These are phyloP conservation scores for Royoungia palumana DNA, from an alignment of 768 basidiomycete genomes.

Conservation along the genomic window DNA sequence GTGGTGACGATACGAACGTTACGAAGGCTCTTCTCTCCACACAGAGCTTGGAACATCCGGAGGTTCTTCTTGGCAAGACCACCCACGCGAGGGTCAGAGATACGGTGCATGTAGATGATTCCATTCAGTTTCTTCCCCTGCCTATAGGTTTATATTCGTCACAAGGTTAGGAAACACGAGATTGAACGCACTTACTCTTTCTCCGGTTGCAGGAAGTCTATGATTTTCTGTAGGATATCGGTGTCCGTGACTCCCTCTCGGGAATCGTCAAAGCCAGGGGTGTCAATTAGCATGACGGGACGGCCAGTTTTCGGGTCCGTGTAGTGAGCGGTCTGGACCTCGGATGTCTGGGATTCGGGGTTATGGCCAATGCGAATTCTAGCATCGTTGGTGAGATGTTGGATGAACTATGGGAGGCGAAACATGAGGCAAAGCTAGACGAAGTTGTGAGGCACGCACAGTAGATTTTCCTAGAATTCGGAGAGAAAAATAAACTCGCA, in stretches of 20 bases:
- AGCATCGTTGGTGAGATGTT: slow-evolving; percentile 1
- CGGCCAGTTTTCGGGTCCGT: no score
- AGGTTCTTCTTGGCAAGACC: slow-evolving; percentile 41
- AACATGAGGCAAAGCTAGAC: not conserved
- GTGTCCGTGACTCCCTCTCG: no score
- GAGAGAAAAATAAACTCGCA: not conserved
- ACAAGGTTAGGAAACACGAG: not conserved
- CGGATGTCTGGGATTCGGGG: not conserved
- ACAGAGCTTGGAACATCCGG: slow-evolving; percentile 42
- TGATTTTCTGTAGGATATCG: no score
- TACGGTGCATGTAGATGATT: slow-evolving; percentile 46
- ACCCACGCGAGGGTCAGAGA: slow-evolving; percentile 40
- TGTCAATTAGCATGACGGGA: no score
- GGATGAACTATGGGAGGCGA: not conserved
- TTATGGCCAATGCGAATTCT: slow-evolving; percentile 3
- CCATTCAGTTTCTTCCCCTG: slow-evolving; percentile 32
- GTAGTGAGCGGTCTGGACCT: no score
- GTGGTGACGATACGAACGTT: slow-evolving; percentile 46
- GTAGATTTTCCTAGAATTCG: slow-evolving; percentile 4
- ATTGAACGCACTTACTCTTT: no score
- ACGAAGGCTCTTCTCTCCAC: slow-evolving; percentile 38
- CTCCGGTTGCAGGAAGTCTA: no score
- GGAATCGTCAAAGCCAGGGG: no score
- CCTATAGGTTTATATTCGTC: not conserved
- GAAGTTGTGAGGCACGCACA: not conserved